Conservation (phyloP, 768 basidiomycete species). For the Lentinula detonsa region DNA sequence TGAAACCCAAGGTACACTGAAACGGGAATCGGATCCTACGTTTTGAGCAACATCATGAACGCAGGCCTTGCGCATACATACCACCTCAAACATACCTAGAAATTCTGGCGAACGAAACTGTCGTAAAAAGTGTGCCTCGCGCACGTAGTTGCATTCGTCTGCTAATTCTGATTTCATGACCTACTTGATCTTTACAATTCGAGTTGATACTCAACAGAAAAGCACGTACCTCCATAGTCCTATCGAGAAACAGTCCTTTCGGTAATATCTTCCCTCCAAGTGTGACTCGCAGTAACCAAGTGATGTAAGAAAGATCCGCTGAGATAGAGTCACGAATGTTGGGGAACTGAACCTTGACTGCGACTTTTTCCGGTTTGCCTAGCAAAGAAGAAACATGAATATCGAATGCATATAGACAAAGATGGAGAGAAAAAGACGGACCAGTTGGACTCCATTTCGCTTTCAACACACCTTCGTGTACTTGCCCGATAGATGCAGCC, state of each 20-base stretch:
- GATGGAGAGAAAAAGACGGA: background rate
- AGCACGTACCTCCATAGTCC: constrained; percentile 61
- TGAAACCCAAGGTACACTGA: constrained; percentile 85
- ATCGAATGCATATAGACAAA: background rate
- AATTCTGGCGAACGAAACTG: constrained; percentile 46
- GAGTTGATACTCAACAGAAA: background rate
- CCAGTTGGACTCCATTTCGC: constrained; percentile 46
- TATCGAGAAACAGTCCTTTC: constrained; percentile 83
- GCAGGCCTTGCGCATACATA: background rate
- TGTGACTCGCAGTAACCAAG: constrained; percentile 60
- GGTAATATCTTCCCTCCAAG: constrained; percentile 69
- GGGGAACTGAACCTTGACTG: constrained; percentile 93
- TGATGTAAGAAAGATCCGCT: constrained; percentile 84
- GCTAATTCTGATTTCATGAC: constrained; percentile 86
- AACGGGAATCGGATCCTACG: constrained; percentile 57
- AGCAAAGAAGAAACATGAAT: too few relatives aligned
- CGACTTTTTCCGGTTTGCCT: constrained; percentile 48
- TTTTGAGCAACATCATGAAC: background rate
- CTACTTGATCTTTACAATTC: constrained; percentile 22
- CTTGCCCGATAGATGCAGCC: constrained; percentile 96
- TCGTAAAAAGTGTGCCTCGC: constrained; percentile 71
- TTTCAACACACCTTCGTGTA: constrained; percentile 69
- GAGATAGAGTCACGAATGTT: constrained; percentile 82
- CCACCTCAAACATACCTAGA: constrained; percentile 1
- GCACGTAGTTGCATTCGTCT: constrained; percentile 88